Conservation (phyloP, 345 rosid genomes). For the Limnanthes douglasii region DNA sequence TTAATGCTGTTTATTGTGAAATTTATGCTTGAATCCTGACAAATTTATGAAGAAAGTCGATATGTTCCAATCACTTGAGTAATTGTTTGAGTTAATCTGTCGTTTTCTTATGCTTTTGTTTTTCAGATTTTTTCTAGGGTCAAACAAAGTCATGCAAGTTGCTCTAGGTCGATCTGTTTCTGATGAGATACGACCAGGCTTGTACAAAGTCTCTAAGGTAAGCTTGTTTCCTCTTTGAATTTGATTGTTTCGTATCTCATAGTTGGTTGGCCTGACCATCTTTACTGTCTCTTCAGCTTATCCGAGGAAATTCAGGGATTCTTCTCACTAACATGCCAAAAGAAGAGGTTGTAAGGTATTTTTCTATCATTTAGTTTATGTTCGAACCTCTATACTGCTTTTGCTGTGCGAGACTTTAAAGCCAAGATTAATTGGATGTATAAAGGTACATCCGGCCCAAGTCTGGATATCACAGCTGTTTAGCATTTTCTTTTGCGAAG, state of each 20-base stretch:
- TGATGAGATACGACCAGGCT: constrained; percentile 69
- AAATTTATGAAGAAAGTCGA: not conserved
- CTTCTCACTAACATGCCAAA: constrained; percentile 61
- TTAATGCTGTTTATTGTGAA: not conserved
- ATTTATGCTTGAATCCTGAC: not conserved
- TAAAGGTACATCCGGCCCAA: too few species aligned
- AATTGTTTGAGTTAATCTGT: not conserved
- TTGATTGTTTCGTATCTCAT: not conserved
- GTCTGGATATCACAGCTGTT: too few species aligned
- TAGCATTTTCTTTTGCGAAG: too few species aligned
- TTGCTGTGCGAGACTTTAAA: too few species aligned
- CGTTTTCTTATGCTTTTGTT: not conserved
- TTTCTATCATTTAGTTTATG: not conserved
- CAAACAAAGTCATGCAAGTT: constrained; percentile 96
- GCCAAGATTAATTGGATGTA: too few species aligned
- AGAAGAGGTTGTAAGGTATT: constrained; percentile 79
- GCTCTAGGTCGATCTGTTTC: constrained; percentile 83
- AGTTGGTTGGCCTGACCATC: not conserved
- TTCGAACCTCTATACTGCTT: not conserved
- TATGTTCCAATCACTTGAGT: not conserved
- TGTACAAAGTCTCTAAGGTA: constrained; percentile 78
- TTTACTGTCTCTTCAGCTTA: constrained; percentile 26
- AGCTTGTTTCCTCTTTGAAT: not conserved
- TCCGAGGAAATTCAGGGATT: constrained; percentile 75
- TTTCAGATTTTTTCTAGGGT: constrained; percentile 79